Percentiles rank a stretch among this genome's conserved stretches.
Evolutionary conservation across 2,329 filamentous ascomycete genomes (phyloP).

Genomic region (Aspergillus sp.): DNA sequence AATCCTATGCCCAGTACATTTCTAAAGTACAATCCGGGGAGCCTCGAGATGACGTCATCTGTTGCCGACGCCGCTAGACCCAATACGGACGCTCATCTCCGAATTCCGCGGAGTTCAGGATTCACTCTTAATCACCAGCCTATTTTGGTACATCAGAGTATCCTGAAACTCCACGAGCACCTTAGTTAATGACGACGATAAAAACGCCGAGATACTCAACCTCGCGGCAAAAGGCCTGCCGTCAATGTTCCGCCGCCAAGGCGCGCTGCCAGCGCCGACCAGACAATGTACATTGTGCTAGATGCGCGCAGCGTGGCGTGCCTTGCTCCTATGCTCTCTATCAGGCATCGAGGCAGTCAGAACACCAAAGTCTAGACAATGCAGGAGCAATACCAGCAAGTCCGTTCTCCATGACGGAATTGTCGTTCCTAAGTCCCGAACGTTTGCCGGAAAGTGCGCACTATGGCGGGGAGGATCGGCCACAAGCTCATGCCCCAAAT

Average conservation of each 20-base stretch:
- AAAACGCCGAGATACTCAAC: constrained; percentile 6
- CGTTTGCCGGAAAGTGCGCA: not conserved
- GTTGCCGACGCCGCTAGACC: not conserved
- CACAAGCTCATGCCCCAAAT: not conserved
- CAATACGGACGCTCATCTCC: not conserved
- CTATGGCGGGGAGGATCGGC: not conserved
- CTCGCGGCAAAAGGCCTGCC: constrained; percentile 9
- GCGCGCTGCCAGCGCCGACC: constrained; percentile 4
- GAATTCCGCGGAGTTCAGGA: not conserved
- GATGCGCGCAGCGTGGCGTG: not conserved
- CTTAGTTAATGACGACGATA: not conserved
- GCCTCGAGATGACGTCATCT: too few species aligned
- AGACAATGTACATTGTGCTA: not conserved
- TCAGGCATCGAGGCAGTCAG: not conserved
- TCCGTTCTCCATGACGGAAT: not conserved
- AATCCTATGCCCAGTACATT: too few species aligned
- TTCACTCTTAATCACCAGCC: not conserved
- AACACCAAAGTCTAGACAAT: not conserved
- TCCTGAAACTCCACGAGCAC: not conserved
- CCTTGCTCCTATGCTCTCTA: not conserved
- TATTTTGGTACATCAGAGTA: not conserved
- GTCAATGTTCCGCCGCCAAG: constrained; percentile 5
- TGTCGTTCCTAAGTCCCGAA: not conserved
- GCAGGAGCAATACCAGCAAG: not conserved
- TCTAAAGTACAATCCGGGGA: too few species aligned